A percentile compares a stretch with the other conserved stretches of the same genome.
Evolutionary conservation across 176 grass and related monocot species (phyloP).

Genomic region (Cymbopogon citratus): DNA sequence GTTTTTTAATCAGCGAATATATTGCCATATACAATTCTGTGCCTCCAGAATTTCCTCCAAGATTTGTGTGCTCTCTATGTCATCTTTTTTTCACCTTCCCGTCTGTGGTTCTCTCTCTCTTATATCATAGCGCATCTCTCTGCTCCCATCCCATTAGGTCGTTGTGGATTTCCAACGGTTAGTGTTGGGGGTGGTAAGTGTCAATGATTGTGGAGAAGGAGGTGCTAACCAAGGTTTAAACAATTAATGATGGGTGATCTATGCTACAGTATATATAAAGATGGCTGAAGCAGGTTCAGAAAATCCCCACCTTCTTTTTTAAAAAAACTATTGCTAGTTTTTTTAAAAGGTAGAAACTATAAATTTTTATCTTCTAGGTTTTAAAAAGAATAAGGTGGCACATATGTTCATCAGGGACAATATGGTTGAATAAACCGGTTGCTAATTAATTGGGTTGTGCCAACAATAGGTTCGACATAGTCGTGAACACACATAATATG

Average conservation of each 20-base stretch:
- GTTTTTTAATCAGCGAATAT: not conserved
- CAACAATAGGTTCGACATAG: not conserved
- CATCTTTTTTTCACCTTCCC: too few species aligned
- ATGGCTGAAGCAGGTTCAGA: not conserved
- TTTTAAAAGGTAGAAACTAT: too few species aligned
- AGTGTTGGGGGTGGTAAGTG: too few species aligned
- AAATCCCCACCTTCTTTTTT: not conserved
- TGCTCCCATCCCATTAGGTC: not conserved
- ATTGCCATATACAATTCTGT: not conserved
- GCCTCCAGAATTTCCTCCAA: not conserved
- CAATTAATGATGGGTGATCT: not conserved
- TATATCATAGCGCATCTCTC: too few species aligned
- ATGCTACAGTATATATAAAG: not conserved
- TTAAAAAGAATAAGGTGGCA: too few species aligned
- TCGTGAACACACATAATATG: not conserved
- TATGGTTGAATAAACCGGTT: not conserved
- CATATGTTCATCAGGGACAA: too few species aligned
- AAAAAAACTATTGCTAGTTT: not conserved
- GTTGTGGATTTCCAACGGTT: too few species aligned
- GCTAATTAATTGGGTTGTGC: not conserved
- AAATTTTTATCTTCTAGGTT: too few species aligned
- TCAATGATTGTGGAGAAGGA: too few species aligned
- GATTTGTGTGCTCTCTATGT: not conserved
- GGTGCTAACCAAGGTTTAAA: not conserved
- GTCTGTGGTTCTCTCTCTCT: too few species aligned